These are phyloP conservation scores for Rhizopus arrhizus DNA, from an alignment of 371 early-diverging fungal species.

Conservation along the genomic window DNA sequence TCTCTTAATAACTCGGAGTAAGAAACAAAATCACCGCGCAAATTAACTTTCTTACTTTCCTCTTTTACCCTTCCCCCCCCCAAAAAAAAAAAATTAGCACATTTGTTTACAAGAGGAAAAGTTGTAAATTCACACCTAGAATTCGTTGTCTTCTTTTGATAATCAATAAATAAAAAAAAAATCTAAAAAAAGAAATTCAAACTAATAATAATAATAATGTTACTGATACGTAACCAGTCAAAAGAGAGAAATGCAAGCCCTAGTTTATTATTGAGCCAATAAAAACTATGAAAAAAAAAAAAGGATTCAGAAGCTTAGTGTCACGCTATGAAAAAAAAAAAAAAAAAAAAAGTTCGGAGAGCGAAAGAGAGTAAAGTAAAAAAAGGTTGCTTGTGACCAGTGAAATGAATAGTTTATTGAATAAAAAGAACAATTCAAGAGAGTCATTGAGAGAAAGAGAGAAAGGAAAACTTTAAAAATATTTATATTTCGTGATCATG, in stretches of 20 bases:
- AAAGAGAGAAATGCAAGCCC: neutral
- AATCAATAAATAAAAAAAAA: neutral
- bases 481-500: slow-evolving; percentile 5
- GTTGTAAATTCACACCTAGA: too few species aligned
- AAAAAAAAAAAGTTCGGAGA: neutral
- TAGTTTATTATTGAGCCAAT: neutral
- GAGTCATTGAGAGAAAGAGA: slow-evolving; percentile 4
- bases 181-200: neutral
- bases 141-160: neutral
- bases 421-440: slow-evolving; percentile 1
- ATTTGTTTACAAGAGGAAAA: too few species aligned
- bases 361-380: neutral
- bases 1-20: slow-evolving; percentile 8
- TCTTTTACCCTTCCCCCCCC: too few species aligned
- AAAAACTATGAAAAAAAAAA: neutral
- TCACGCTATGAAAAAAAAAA: neutral
- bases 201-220: neutral
- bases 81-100: neutral
- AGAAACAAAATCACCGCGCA: slow-evolving; percentile 18
- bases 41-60: neutral
- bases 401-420: neutral
- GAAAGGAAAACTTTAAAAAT: neutral
- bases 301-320: neutral
- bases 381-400: neutral
- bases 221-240: neutral